Conservation (phyloP, 768 basidiomycete genomes). For the Sistotremastrum niveocremeum region DNA sequence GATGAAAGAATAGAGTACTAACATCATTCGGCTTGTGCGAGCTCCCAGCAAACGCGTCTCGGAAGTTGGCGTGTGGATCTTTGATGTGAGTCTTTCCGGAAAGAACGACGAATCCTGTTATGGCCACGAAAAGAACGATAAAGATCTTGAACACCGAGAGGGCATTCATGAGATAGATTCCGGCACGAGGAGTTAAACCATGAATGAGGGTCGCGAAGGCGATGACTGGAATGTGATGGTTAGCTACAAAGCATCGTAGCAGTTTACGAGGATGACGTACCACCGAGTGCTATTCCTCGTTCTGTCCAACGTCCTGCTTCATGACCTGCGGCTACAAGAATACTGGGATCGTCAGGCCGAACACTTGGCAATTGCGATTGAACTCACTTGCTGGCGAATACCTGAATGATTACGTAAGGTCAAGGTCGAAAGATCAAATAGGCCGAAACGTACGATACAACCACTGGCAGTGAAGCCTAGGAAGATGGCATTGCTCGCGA, state of each 20-base stretch:
- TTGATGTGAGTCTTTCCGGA: conserved; percentile 41
- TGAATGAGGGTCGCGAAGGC: conserved; percentile 37
- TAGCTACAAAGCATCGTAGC: conserved; percentile 34
- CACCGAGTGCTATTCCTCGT: conserved; percentile 46
- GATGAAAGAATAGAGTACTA: not conserved
- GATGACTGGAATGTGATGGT: conserved; percentile 25
- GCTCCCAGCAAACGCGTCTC: conserved; percentile 41
- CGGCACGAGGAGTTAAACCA: conserved; percentile 34
- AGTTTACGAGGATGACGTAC: conserved; percentile 16
- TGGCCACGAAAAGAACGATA: conserved; percentile 39
- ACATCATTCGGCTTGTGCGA: conserved; percentile 38
- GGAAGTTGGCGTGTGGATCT: conserved; percentile 46
- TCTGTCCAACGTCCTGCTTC: conserved; percentile 32
- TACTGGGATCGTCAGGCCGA: conserved; percentile 34
- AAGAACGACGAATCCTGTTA: conserved; percentile 49
- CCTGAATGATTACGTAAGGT: too few relatives aligned
- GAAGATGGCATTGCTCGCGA: conserved; percentile 34
- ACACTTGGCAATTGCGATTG: conserved; percentile 16
- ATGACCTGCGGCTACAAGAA: conserved; percentile 32
- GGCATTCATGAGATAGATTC: conserved; percentile 40
- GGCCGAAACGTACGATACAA: conserved; percentile 27
- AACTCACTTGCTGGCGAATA: not conserved
- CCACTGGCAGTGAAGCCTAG: conserved; percentile 29
- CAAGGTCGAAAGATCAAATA: not conserved
- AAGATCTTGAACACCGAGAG: conserved; percentile 41